Percentiles rank a stretch among this genome's conserved stretches.
Evolutionary conservation across 139 green algal genomes (phyloP).

Genomic region (Chlamydomonas eustigma): DNA sequence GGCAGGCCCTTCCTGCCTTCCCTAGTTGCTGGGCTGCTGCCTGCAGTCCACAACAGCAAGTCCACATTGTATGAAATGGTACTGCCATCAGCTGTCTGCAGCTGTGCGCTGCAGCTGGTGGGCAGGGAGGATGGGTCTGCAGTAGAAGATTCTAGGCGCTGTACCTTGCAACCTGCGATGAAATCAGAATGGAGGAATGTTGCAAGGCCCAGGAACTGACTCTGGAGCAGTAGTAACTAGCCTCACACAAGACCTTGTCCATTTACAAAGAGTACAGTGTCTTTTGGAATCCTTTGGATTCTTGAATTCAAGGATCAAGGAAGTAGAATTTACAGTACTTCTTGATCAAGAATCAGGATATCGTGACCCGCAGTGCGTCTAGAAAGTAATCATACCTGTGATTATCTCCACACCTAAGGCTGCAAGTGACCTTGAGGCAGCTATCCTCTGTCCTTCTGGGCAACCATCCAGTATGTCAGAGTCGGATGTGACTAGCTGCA

Average conservation of each 20-base stretch:
- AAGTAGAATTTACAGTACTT: too few species aligned
- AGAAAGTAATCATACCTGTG: too few species aligned
- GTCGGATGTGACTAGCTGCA: conserved; percentile 69
- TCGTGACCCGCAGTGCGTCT: too few species aligned
- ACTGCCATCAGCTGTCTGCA: conserved; percentile 11
- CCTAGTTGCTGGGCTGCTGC: conserved; percentile 48
- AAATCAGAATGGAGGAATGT: neutral
- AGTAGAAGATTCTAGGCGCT: neutral
- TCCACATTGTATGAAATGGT: conserved; percentile 42
- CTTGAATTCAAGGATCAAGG: too few species aligned
- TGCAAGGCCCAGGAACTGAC: too few species aligned
- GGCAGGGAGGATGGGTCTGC: neutral
- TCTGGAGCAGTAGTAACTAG: too few species aligned
- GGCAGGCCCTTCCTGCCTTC: conserved; percentile 38
- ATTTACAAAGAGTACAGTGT: too few species aligned
- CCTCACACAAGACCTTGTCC: too few species aligned
- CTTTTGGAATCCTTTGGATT: too few species aligned
- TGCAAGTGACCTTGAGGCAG: conserved; percentile 50
- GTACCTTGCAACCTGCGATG: neutral
- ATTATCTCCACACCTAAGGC: conserved; percentile 59
- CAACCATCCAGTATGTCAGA: conserved; percentile 62
- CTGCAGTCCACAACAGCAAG: conserved; percentile 86
- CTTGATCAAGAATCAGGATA: too few species aligned
- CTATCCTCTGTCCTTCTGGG: conserved; percentile 61
- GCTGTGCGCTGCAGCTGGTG: conserved; percentile 6